phyloP scores from a whole-genome alignment of 176 grass and related monocot species.

The Cenchrus fungigraminus region DNA sequence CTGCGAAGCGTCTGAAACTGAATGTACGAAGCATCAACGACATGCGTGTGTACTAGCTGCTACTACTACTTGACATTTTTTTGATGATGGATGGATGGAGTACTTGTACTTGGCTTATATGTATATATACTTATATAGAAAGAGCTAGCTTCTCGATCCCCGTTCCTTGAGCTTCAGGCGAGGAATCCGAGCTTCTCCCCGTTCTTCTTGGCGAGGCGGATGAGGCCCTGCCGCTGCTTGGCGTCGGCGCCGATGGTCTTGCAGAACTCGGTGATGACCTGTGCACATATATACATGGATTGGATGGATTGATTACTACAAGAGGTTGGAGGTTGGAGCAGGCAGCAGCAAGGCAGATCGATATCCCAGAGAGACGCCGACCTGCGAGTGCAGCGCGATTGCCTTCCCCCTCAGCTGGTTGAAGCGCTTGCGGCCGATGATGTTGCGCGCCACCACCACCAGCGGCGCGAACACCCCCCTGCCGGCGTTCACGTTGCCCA shows the following conservation, averaged over 20 bases:
- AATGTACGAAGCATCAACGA: not conserved
- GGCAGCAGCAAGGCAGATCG: too few species aligned
- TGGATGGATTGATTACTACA: not conserved
- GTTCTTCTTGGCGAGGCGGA: slow-evolving; percentile 95
- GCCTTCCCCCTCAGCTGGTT: slow-evolving; percentile 98
- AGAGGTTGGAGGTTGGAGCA: too few species aligned
- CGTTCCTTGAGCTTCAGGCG: slow-evolving; percentile 62
- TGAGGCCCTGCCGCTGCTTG: slow-evolving; percentile 94
- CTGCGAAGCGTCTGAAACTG: not conserved
- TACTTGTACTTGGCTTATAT: too few species aligned
- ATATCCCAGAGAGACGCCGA: not conserved
- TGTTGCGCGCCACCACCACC: slow-evolving; percentile 73
- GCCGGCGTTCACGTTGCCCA: slow-evolving; percentile 94
- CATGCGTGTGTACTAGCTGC: not conserved
- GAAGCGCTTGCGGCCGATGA: slow-evolving; percentile 84
- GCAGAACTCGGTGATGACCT: slow-evolving; percentile 99
- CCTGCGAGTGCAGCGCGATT: slow-evolving; percentile 95
- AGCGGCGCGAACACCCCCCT: slow-evolving; percentile 91
- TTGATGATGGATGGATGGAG: too few species aligned
- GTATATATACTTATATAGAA: too few species aligned
- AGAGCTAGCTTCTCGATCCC: slow-evolving; percentile 66
- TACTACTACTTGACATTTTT: too few species aligned
- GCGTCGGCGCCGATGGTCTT: slow-evolving; percentile 88
- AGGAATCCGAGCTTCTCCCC: slow-evolving; percentile 98
- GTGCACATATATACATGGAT: not conserved